A percentile compares a stretch with the other conserved stretches of the same genome.
These are phyloP conservation scores for Diutina ranongensis DNA, from an alignment of 1,139 yeast genomes.

Conservation along the genomic window DNA sequence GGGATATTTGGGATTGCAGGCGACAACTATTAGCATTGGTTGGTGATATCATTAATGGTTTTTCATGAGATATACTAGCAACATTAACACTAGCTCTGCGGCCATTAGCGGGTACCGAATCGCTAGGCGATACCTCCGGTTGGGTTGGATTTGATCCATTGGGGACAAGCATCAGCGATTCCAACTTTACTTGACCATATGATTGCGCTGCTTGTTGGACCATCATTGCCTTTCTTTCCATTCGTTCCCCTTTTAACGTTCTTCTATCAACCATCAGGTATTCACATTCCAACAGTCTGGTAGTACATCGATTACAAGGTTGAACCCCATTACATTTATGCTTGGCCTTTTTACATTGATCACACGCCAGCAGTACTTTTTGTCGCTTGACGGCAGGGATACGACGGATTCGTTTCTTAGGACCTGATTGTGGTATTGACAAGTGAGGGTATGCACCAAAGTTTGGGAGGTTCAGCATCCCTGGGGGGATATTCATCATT, in stretches of 20 bases:
- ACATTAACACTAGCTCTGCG: too few relatives aligned
- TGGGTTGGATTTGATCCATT: too few relatives aligned
- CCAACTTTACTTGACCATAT: neutral
- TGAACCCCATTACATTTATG: constrained; percentile 1
- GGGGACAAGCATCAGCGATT: neutral
- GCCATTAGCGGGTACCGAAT: too few relatives aligned
- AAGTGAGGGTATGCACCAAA: neutral
- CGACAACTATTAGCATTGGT: too few relatives aligned
- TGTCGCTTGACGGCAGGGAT: constrained; percentile 3
- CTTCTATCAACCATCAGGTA: constrained; percentile 3
- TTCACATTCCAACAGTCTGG: neutral
- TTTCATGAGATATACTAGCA: too few relatives aligned
- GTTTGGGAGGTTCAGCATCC: neutral
- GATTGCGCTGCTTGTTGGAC: neutral
- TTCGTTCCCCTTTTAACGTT: constrained; percentile 4
- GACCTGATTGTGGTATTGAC: neutral
- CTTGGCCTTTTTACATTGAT: neutral
- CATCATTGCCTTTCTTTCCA: neutral
- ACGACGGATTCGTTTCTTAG: constrained; percentile 3
- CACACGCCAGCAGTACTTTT: constrained; percentile 5
- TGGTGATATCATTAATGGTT: too few relatives aligned
- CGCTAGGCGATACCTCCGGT: too few relatives aligned
- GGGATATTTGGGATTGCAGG: neutral
- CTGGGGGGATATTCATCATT: neutral
- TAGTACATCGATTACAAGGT: constrained; percentile 2